Evolutionary conservation across 2,329 filamentous ascomycete genomes (phyloP).

Genomic region (Drechslerella dactyloides): DNA sequence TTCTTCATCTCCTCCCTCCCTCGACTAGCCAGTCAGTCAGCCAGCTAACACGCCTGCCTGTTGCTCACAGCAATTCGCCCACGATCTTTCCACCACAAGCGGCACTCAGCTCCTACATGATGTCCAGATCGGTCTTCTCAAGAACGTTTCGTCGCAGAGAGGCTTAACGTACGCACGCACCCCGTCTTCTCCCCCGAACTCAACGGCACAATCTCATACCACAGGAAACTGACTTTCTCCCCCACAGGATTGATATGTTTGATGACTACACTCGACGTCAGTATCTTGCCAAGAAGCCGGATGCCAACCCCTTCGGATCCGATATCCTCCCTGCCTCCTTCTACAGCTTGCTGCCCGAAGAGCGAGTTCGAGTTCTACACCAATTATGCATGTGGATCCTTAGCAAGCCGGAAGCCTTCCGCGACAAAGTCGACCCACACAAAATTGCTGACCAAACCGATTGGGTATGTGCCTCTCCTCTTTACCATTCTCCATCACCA

Average conservation of each 20-base stretch:
- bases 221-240: background rate
- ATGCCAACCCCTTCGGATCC: conserved; percentile 82
- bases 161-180: conserved; percentile 73
- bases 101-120: conserved; percentile 69
- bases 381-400: conserved; percentile 90
- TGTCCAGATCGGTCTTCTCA: conserved; percentile 84
- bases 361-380: conserved; percentile 70
- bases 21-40: too few relatives aligned
- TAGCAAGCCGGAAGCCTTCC: conserved; percentile 82
- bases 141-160: conserved; percentile 91
- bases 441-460: conserved; percentile 74
- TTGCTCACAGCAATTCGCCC: conserved; percentile 35
- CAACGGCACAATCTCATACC: conserved; percentile 18
- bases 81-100: conserved; percentile 26
- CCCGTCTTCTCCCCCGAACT: conserved; percentile 14
- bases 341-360: conserved; percentile 56
- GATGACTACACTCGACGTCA: conserved; percentile 92
- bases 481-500: background rate
- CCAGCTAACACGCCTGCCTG: background rate
- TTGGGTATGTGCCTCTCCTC: conserved; percentile 69
- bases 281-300: conserved; percentile 79
- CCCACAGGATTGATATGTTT: conserved; percentile 76
- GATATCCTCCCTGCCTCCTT: conserved; percentile 77
- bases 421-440: conserved; percentile 85
- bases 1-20: too few relatives aligned